Conservation (phyloP, 805 yeast species). For the Danielia reshetovae region DNA sequence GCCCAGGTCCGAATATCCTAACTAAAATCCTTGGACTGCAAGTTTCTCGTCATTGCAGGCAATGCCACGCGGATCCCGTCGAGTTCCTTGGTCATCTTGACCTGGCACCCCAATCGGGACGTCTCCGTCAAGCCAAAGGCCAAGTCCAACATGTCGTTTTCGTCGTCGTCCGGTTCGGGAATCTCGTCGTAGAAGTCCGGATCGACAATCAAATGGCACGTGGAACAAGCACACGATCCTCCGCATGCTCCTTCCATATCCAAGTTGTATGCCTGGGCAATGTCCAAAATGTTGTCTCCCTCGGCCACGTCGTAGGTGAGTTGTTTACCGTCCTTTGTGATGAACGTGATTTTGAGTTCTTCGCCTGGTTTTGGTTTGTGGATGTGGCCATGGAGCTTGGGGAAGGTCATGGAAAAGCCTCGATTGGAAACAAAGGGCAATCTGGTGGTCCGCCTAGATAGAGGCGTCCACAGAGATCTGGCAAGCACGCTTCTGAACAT, state of each 20-base stretch:
- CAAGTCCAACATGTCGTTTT: conserved; percentile 95
- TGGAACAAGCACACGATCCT: conserved; percentile 98
- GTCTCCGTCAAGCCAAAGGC: conserved; percentile 98
- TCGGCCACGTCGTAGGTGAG: conserved; percentile 80
- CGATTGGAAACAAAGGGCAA: not conserved
- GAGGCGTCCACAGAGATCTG: too few species aligned
- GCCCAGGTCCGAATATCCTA: too few species aligned
- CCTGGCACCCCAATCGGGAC: conserved; percentile 92
- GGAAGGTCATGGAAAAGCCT: conserved; percentile 1
- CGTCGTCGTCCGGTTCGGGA: conserved; percentile 96
- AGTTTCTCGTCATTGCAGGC: conserved; percentile 95
- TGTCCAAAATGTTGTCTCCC: conserved; percentile 88
- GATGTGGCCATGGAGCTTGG: conserved; percentile 69
- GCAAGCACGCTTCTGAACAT: conserved; percentile 2
- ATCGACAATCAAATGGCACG: conserved; percentile 95
- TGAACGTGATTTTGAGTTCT: conserved; percentile 76
- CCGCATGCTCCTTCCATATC: conserved; percentile 99
- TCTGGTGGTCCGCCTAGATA: too few species aligned
- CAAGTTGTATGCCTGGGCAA: conserved; percentile 88
- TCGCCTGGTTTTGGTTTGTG: conserved; percentile 92
- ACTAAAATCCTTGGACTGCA: conserved; percentile 76
- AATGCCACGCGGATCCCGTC: conserved; percentile 94
- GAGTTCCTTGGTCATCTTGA: conserved; percentile 79
- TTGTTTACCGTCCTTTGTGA: conserved; percentile 88
- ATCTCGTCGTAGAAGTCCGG: conserved; percentile 88